Percentiles rank a stretch among this genome's conserved stretches.
Conservation (phyloP, 2,329 filamentous ascomycete genomes). For the Clarireedia homoeocarpa region DNA sequence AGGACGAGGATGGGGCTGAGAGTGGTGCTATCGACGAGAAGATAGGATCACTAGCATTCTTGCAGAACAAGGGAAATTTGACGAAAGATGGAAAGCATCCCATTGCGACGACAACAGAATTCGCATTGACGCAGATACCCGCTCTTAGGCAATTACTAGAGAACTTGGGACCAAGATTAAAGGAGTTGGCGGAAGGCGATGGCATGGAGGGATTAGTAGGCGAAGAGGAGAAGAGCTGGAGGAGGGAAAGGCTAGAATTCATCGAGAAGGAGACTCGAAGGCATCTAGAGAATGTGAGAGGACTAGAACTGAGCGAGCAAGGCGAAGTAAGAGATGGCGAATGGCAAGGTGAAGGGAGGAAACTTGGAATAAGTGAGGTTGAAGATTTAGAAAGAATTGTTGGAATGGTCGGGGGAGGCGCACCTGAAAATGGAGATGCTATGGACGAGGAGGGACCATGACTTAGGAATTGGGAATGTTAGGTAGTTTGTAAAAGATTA, state of each 20-base stretch:
- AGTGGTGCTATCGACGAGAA: not conserved
- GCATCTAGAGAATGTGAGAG: constrained; percentile 64
- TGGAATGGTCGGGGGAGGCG: constrained; percentile 33
- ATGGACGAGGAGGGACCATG: constrained; percentile 20
- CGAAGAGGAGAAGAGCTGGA: constrained; percentile 46
- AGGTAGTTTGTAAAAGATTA: no score
- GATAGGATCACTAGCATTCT: constrained; percentile 41
- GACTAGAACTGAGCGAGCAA: constrained; percentile 54
- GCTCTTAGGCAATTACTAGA: constrained; percentile 65
- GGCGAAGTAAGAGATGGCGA: constrained; percentile 59
- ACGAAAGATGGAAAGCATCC: constrained; percentile 45
- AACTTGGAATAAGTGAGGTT: constrained; percentile 44
- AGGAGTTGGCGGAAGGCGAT: constrained; percentile 33
- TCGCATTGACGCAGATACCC: constrained; percentile 76
- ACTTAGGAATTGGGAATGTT: not conserved
- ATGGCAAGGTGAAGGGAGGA: constrained; percentile 49
- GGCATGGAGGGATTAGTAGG: constrained; percentile 31
- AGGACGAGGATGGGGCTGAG: constrained; percentile 1
- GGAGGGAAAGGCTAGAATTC: constrained; percentile 69
- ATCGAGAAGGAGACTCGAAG: constrained; percentile 72
- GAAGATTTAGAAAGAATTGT: constrained; percentile 48
- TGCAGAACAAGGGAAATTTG: constrained; percentile 46
- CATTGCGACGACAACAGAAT: constrained; percentile 64
- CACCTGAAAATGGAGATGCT: constrained; percentile 14
- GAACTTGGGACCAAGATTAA: constrained; percentile 58